Base-by-base conservation (phyloP, 371 early-diverging fungal species). In the Mucor circinelloides region DNA sequence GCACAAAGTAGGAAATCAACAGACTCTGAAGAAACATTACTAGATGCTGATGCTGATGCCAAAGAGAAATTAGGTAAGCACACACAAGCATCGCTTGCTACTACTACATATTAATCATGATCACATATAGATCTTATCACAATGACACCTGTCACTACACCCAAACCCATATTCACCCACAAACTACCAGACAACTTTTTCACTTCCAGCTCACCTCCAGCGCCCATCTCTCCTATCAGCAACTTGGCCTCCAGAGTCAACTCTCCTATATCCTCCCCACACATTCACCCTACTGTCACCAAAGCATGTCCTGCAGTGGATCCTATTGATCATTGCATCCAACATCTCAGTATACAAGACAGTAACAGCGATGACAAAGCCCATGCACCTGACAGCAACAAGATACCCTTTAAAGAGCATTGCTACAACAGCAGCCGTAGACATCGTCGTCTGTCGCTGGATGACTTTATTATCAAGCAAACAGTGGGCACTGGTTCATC, bases 401-500 rank as follows among this genome's bases (percentile, higher is more conserved):
- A 54, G 25, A 28, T 15, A 46, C 23, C 23, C n/a, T 1, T 34
- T 1, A 1, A 34, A 8, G 9, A 60, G 15, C 21, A 59, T 13
- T 13, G 15, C 4, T 19, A 19, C 0, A 44, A 13, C 21, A 34
- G 25, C 40, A 27, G 27, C 30, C n/a, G 13, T 31, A 44, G 28
- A n/a, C 0, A 23, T 13, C 23, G 4, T 31, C 3, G 21, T 7
- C 17, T 63, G 17, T 50, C 58, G 10, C 19, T 63, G 13, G 36
- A 52, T 3, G 50, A 63, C 13, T 63, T 63, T 42, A 25, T 40
- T 4, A 68, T 82, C 50, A 69, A 71, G 48, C 63, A 76, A 69
- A 92, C 91, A 15, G 77, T 95, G 40, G 91, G 90, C 17, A 89
- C 87, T 7, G 90, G 91, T 1, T 82, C 86, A 2, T 89, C 84